phyloP scores from a whole-genome alignment of 352 stramenopile genomes.

The Phytophthora pinifolia region DNA sequence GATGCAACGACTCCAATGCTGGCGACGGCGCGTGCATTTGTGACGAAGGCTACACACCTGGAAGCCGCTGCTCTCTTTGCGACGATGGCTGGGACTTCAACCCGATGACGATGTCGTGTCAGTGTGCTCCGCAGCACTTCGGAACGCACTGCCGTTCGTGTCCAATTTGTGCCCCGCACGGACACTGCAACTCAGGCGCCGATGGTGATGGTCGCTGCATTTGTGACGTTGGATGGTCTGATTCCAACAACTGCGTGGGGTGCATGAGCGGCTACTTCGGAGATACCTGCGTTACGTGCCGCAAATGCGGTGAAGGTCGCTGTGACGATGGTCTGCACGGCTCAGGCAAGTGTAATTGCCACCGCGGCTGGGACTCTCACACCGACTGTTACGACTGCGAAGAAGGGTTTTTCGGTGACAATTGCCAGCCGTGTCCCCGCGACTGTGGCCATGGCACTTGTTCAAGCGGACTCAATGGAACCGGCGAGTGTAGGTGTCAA shows the following conservation, averaged over 20 bases:
- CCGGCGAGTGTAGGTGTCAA: conserved; percentile 75
- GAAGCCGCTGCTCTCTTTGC: conserved; percentile 75
- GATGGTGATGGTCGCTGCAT: conserved; percentile 85
- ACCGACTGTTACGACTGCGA: conserved; percentile 87
- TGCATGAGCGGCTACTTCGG: conserved; percentile 86
- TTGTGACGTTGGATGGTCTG: conserved; percentile 82
- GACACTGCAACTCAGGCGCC: conserved; percentile 79
- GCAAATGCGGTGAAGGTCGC: conserved; percentile 74
- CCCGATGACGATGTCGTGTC: conserved; percentile 83
- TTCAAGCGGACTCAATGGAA: conserved; percentile 74
- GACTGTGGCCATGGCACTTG: conserved; percentile 81
- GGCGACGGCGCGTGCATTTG: conserved; percentile 82
- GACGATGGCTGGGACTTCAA: conserved; percentile 89
- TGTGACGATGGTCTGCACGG: conserved; percentile 82
- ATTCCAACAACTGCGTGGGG: conserved; percentile 88
- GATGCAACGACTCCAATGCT: conserved; percentile 67
- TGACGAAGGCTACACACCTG: conserved; percentile 79
- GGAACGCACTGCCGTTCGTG: conserved; percentile 76
- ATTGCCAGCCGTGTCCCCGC: conserved; percentile 61
- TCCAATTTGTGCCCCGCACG: conserved; percentile 82
- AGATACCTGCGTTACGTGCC: conserved; percentile 66
- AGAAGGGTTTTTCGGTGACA: conserved; percentile 77
- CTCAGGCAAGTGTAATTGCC: conserved; percentile 80
- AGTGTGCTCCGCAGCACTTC: conserved; percentile 85
- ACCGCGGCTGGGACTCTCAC: conserved; percentile 67